These are phyloP conservation scores for Coemansia sp. DNA, from an alignment of 192 early-diverging fungal species.

Conservation along the genomic window DNA sequence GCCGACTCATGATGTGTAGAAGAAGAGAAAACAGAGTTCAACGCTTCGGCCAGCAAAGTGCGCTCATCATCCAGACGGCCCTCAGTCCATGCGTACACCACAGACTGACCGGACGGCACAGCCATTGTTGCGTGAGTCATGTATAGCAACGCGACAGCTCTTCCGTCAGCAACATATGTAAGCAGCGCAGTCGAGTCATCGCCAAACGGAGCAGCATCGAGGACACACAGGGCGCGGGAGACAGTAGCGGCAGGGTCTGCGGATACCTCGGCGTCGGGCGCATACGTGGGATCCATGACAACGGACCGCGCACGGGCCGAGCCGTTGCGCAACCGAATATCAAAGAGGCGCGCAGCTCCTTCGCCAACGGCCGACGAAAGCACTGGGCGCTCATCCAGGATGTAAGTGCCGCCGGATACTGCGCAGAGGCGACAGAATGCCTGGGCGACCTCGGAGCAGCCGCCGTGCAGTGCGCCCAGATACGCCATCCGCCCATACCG, in stretches of 20 bases:
- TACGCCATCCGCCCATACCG: slow-evolving; percentile 83
- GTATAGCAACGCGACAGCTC: slow-evolving; percentile 35
- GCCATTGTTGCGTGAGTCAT: slow-evolving; percentile 31
- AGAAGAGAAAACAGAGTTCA: slow-evolving; percentile 3
- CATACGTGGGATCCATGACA: slow-evolving; percentile 60
- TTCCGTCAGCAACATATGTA: slow-evolving; percentile 12
- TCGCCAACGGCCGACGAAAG: slow-evolving; percentile 23
- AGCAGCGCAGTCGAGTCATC: slow-evolving; percentile 27
- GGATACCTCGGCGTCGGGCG: slow-evolving; percentile 19
- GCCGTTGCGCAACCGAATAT: slow-evolving; percentile 41
- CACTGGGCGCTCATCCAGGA: slow-evolving; percentile 62
- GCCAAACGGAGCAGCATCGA: slow-evolving; percentile 49
- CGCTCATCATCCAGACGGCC: slow-evolving; percentile 12
- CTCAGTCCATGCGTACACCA: slow-evolving; percentile 28
- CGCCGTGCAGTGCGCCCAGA: slow-evolving; percentile 83
- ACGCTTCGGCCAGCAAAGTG: slow-evolving; percentile 10
- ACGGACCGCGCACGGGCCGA: slow-evolving; percentile 48
- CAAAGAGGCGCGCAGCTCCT: slow-evolving; percentile 20
- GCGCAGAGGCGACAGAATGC: slow-evolving; percentile 89
- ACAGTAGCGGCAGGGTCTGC: slow-evolving; percentile 9
- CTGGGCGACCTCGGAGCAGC: slow-evolving; percentile 85
- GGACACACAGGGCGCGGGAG: slow-evolving; percentile 51
- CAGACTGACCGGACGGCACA: slow-evolving; percentile 24
- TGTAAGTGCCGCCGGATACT: slow-evolving; percentile 89
- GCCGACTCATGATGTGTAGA: no score